Base-by-base conservation (phyloP, 257 asterid genomes). In the Solanum rostratum region DNA sequence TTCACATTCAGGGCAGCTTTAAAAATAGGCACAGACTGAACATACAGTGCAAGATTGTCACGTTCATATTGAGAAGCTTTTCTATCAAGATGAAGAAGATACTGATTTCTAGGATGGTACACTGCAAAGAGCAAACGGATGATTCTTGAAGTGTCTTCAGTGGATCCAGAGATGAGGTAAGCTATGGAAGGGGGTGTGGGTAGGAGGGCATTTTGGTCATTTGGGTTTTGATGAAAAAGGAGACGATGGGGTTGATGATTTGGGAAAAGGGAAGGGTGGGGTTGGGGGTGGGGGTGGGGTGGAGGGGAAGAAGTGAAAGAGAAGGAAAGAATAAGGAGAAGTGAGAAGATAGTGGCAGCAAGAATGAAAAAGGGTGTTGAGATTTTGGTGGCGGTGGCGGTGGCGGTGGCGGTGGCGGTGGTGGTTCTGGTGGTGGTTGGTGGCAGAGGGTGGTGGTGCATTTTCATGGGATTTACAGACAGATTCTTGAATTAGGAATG, bases 141-240 rank as follows among this genome's bases (percentile, higher is more conserved):
- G 81, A 95, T 88, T 90, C 96, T 91, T 29, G 81, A 84, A 68
- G 95, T 92, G 55, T 93, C 95, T 15, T 91, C 88, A 68, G 54
- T 86, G 87, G 99, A 96, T 89, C 98, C 98, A 49, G 97, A 87
- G 0, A 95, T 87, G 89, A 95, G 88, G 90, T 95, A 95, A 53
- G 98, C 98, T 10, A 94, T 16, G 60, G 93, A 88, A 27, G 99
- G 98, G 2, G 98, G 95, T 55, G 92, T 78, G 5, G 98, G 93
- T 10, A 85, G 88, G 11, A 62, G 19, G 78, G 10, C 5, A 50
- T 70, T 29, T n/a, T 45, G 65, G 68, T 68, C 81, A 43, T 73
- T 73, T 55, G 46, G 68, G 68, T 66, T 84, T 85, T 85, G 90
- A 89, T 86, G 83, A 50, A 83, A 71, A 83, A 88, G 93, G 88